Percentiles rank a stretch among this genome's conserved stretches.
phyloP scores from a whole-genome alignment of 129 eudicot species.

The Ambrosia artemisiifolia region DNA sequence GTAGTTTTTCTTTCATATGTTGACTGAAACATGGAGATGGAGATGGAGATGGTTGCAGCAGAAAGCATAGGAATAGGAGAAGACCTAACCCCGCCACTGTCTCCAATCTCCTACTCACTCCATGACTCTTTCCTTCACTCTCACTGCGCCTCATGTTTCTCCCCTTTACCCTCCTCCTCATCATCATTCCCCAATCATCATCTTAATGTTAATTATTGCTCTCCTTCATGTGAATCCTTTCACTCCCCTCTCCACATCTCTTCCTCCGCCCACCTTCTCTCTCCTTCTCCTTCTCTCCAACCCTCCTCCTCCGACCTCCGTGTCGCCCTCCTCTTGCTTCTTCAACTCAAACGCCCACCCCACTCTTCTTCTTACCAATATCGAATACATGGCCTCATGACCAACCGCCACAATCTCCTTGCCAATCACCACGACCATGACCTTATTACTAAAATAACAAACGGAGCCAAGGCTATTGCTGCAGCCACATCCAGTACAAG shows the following conservation, averaged over 20 bases:
- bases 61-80: conserved; percentile 28
- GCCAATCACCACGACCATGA: conserved; percentile 3
- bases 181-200: not conserved
- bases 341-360: conserved; percentile 18
- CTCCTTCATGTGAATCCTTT: conserved; percentile 38
- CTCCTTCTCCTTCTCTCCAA: conserved; percentile 14
- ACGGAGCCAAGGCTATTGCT: conserved; percentile 51
- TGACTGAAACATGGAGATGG: not conserved
- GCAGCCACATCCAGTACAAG: conserved; percentile 22
- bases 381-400: conserved; percentile 48
- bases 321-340: conserved; percentile 57
- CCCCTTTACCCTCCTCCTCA: conserved; percentile 19
- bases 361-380: not conserved
- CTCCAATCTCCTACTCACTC: conserved; percentile 41
- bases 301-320: conserved; percentile 69
- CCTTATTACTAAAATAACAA: conserved; percentile 26
- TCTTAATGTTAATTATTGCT: conserved; percentile 36
- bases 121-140: conserved; percentile 34
- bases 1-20: too few species aligned
- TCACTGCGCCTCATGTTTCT: conserved; percentile 60
- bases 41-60: conserved; percentile 50
- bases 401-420: conserved; percentile 35
- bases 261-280: conserved; percentile 41
- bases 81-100: conserved; percentile 57
- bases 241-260: conserved; percentile 41